Evolutionary conservation across 169 alveolate genomes (phyloP), one percentile per base, ranked within the genome.

Genomic region (Pseudocohnilembus persalinus): DNA sequence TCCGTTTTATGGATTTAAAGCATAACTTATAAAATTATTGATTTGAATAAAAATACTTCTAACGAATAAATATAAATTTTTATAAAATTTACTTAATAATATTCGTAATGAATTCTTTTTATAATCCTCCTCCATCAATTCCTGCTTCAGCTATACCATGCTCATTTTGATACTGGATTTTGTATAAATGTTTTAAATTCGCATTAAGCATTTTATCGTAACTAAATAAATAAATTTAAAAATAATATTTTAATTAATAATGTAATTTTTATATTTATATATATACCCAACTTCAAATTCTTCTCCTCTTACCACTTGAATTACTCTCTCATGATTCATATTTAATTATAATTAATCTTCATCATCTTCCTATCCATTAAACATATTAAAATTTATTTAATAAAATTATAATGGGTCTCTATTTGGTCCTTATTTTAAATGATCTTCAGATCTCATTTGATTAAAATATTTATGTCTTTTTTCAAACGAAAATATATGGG

Each of bases 41-140:
- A 79, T 49, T 79, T 0, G 64, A 25, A 49, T n/a, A 73, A 73
- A 73, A 15, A 63, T 75, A n/a, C 63, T 29, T 29, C 15, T 1
- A 75, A 29, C 6, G 15, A 6, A 29, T 26, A 6, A 30, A 29
- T n/a, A 26, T 96, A 72, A 93, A 90, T 29, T 98, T 96, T 35
- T 96, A 95, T 73, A 98, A 98, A 32, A 95, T 93, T 35, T 94
- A 93, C 82, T 97, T 90, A 34, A 98, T 93, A 34, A 98, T 91
- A 74, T 96, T 90, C 1, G 94, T 95, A 76, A 98, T 89, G 85
- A 98, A 98, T 88, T 98, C 99, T 92, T 98, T 98, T 87, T 98
- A 97, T 29, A 98, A 93, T 20, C 99, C 99, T 31, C 99, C 99
- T 28, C 99, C 99, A 88, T 98, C 99, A 63, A 97, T 93, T 26